Base-by-base conservation (phyloP, 129 eudicot genomes). In the Artemisia tridentata region DNA sequence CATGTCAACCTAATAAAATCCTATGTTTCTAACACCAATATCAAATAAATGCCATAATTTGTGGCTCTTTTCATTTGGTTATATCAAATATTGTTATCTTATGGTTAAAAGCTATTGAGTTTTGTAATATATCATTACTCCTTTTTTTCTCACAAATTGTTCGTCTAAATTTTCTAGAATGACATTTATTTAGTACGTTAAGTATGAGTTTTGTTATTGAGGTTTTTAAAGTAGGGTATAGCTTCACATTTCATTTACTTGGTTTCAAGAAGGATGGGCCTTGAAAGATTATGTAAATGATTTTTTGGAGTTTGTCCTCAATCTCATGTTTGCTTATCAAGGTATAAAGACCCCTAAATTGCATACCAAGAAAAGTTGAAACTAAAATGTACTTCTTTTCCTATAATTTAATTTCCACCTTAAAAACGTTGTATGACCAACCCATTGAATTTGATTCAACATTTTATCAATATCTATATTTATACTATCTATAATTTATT, bases 311-410 rank as follows among this genome's bases (percentile, higher is more conserved):
- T 43, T 75, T 56, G 66, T 66, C n/a, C n/a, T n/a, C n/a, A n/a
- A n/a, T n/a, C 29, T 56, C 11, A 46, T 65, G 73, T 25, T 75
- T 67, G 79, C 52, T 67, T 45, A 67, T 29, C 79, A 75, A 75
- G 79, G 51, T 65, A 66, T 45, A 16, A 43, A 45, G 50, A 67
- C 14, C 34, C 79, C 67, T 67, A 56, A 56, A 57, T 75, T 68
- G 34, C 48, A 48, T 68, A 57, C 43, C 79, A 75, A 67, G 79
- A 75, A 75, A 56, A 27, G 68, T 75, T 46, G 12, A 75, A 46
- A 13, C 11, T 45, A 11, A 27, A 66, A 7, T 45, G 6, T 31
- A 56, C 49, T 11, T 38, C 15, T n/a, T 34, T 19, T 54, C 43
- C 21, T 46, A 21, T 69, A 4, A 9, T 5, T 65, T 65, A 75